Percentiles rank a stretch among this genome's conserved stretches.
Evolutionary conservation across 1,139 yeast genomes (phyloP).

Genomic region (Kodamaea alishanica): DNA sequence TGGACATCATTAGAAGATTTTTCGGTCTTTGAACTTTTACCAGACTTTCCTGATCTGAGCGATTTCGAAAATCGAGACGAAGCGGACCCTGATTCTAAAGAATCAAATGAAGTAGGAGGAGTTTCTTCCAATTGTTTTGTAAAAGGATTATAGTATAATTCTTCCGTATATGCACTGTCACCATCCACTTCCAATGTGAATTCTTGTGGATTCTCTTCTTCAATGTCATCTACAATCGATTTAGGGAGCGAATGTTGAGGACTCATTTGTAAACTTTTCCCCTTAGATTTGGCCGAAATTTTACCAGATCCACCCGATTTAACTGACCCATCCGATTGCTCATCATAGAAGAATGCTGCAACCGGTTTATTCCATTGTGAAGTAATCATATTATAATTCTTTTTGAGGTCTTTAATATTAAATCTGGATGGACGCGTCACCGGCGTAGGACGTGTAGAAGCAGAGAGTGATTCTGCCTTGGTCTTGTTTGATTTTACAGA

Average conservation of each 20-base stretch:
- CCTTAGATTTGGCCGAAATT: neutral
- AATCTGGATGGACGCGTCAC: conserved; percentile 1
- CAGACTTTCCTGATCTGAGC: neutral
- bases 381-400: conserved; percentile 21
- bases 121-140: conserved; percentile 32
- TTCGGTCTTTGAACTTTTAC: neutral
- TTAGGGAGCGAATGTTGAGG: conserved; percentile 3
- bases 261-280: neutral
- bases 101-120: conserved; percentile 31
- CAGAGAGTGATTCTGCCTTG: neutral
- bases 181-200: conserved; percentile 33
- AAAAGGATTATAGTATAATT: conserved; percentile 31
- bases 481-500: conserved; percentile 9
- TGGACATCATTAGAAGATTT: neutral
- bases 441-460: neutral
- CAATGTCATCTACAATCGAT: conserved; percentile 4
- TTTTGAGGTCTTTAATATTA: conserved; percentile 20
- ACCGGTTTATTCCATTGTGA: conserved; percentile 39
- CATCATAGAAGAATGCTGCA: conserved; percentile 17
- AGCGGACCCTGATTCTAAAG: conserved; percentile 7
- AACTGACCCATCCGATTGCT: neutral
- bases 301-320: no score
- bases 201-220: conserved; percentile 18
- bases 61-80: neutral
- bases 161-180: conserved; percentile 25